Base-by-base conservation (phyloP, 768 basidiomycete species). In the Boletus patriciae region DNA sequence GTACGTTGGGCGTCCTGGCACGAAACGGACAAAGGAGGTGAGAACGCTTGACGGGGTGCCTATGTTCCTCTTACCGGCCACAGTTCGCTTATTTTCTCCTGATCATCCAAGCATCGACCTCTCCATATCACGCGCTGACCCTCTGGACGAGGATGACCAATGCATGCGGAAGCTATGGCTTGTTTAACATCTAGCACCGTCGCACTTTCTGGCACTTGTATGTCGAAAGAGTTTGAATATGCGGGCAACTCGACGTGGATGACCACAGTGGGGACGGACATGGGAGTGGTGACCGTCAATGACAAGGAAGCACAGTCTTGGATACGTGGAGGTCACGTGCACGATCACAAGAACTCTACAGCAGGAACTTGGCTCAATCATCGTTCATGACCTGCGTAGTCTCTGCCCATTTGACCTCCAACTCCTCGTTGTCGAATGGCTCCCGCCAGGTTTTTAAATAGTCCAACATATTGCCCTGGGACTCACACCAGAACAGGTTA, bases 331-430 rank as follows among this genome's bases (percentile, higher is more conserved):
- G 55, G 47, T 73, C 70, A 70, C 71, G 69, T 70, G 66, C 29
- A 33, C 0, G 36, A 7, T 33, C 37, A 37, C 12, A 25, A 18
- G 87, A 81, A 61, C 88, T 88, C n/a, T n/a, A n/a, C n/a, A n/a
- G n/a, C n/a, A n/a, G n/a, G n/a, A n/a, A n/a, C n/a, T n/a, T n/a
- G 89, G 75, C 71, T 93, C 89, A 62, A 93, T 83, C 67, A 94
- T 78, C 73, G 88, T 82, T 60, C 4, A 94, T 83, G 10, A 89
- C 87, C 8, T 78, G 71, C 10, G 82, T 81, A 0, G 88, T 84
- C 67, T 93, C 84, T 62, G 83, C 82, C 80, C 90, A 92, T 69
- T 83, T 89, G 43, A 94, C 83, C 8, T 76, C 78, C 36, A 77
- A 78, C 49, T 81, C 78, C 8, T 75, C 78, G 4, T 78, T 78